Base-by-base conservation (phyloP, 257 asterid genomes). In the Leptodermis oblonga region DNA sequence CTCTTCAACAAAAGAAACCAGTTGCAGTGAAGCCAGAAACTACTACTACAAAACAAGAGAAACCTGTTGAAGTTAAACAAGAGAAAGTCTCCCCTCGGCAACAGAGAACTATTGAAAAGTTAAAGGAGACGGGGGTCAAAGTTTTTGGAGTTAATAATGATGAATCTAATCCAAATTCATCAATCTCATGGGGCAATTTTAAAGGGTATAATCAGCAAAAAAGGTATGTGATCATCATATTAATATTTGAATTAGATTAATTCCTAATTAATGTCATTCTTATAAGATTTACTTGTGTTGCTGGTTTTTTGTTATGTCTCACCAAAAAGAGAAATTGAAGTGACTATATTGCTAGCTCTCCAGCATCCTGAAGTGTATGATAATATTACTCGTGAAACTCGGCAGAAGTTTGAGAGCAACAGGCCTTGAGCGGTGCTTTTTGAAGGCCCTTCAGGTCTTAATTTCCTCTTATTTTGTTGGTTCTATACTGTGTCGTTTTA, bases 381-480 rank as follows among this genome's bases (percentile, higher is more conserved):
- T 79, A 87, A 87, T 61, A 91, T 94, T 82, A 96, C 97, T 75
- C 96, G 90, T 64, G 97, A 96, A 55, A 94, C 99, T 41, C 86
- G 99, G 61, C 75, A 88, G 60, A 94, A 91, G 82, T 94, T 94
- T 73, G 99, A 91, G 92, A 78, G 96, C n/a, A 94, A 89, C 78
- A 82, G 99, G 80, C 99, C 99, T 36, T 91, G 92, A 65, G 97
- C 97, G 23, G 97, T 94, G 60, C 86, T 94, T 62, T 94, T 91
- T 78, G 99, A 94, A 87, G 99, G 99, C 70, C 99, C 99, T 70
- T 97, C 99, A 86, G 99, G 98, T 93, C 61, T 79, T n/a, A n/a
- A n/a, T n/a, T 82, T 53, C 49, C 61, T 69, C 76, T 75, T 37
- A 10, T 59, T 33, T 59, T 59, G 36, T 59, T 20, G n/a, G 23